These are phyloP conservation scores for Globisporangium middletonii DNA, from an alignment of 352 stramenopile genomes.

Conservation along the genomic window DNA sequence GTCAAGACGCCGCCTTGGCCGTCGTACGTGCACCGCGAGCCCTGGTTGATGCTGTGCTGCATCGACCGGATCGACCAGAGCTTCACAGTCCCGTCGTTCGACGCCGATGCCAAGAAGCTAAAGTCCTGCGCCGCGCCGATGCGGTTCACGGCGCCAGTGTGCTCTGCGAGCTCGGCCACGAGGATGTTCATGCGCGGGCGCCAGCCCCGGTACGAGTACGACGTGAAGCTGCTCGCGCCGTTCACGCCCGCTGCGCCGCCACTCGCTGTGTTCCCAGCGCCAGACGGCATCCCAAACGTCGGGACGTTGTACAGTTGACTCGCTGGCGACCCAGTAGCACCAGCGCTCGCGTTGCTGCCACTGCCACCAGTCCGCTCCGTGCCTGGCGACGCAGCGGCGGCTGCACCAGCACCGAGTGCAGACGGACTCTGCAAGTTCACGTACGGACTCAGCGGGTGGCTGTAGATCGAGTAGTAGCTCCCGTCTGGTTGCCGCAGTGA, in stretches of 20 bases:
- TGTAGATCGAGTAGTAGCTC: conserved; percentile 75
- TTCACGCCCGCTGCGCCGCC: conserved; percentile 19
- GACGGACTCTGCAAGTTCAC: conserved; percentile 20
- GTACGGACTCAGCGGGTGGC: conserved; percentile 60
- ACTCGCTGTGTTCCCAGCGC: conserved; percentile 9
- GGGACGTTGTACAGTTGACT: conserved; percentile 19
- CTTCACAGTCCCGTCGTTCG: conserved; percentile 94
- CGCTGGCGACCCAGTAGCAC: conserved; percentile 19
- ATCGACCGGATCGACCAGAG: conserved; percentile 93
- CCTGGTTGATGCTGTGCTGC: conserved; percentile 91
- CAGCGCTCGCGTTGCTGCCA: not conserved
- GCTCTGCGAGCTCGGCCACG: conserved; percentile 86
- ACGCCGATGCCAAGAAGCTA: conserved; percentile 94
- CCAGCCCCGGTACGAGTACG: conserved; percentile 65
- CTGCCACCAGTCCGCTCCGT: conserved; percentile 23
- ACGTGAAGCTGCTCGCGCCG: conserved; percentile 23
- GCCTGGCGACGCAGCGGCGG: conserved; percentile 12
- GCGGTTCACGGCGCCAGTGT: conserved; percentile 90
- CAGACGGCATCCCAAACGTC: conserved; percentile 4
- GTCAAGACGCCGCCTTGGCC: conserved; percentile 88
- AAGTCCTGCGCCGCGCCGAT: conserved; percentile 93
- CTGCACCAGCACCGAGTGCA: conserved; percentile 1
- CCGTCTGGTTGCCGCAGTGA: conserved; percentile 65
- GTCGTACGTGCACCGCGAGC: conserved; percentile 92
- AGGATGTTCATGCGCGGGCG: conserved; percentile 78